phyloP scores from a whole-genome alignment of 768 basidiomycete genomes.

The Suillus weaverae region DNA sequence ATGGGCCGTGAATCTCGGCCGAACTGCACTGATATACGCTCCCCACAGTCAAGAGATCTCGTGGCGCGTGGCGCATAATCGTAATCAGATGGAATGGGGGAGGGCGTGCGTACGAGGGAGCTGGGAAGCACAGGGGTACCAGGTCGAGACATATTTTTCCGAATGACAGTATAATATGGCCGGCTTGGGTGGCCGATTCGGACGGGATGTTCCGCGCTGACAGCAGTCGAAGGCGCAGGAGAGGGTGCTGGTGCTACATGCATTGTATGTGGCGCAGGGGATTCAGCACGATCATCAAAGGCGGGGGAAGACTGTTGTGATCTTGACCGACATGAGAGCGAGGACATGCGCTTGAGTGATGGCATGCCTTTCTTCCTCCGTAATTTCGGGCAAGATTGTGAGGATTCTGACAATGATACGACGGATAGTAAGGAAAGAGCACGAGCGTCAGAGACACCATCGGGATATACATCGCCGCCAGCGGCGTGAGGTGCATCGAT shows the following conservation, averaged over 20 bases:
- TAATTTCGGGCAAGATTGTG: slow-evolving; percentile 31
- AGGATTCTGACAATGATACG: slow-evolving; percentile 17
- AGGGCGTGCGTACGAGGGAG: slow-evolving; percentile 26
- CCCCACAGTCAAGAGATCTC: slow-evolving; percentile 32
- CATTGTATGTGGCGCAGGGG: slow-evolving; percentile 10
- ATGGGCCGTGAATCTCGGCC: slow-evolving; percentile 25
- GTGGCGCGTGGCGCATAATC: slow-evolving; percentile 31
- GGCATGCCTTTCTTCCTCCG: slow-evolving; percentile 41
- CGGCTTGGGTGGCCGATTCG: slow-evolving; percentile 53
- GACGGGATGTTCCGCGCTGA: slow-evolving; percentile 25
- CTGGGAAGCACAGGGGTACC: slow-evolving; percentile 33
- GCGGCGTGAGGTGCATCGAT: slow-evolving; percentile 24
- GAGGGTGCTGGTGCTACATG: slow-evolving; percentile 24
- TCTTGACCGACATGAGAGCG: slow-evolving; percentile 22
- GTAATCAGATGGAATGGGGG: slow-evolving; percentile 24
- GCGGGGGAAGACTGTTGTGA: slow-evolving; percentile 22
- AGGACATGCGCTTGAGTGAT: slow-evolving; percentile 29
- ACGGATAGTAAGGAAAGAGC: slow-evolving; percentile 22
- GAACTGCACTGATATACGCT: slow-evolving; percentile 19
- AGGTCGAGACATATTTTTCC: slow-evolving; percentile 46
- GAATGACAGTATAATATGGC: slow-evolving; percentile 57
- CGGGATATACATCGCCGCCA: slow-evolving; percentile 19
- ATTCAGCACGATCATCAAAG: slow-evolving; percentile 20
- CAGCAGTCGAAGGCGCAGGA: slow-evolving; percentile 19
- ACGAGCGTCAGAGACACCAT: slow-evolving; percentile 14